Evolutionary conservation across 805 yeast genomes (phyloP), one percentile per base, ranked within the genome.

Genomic region (Dipodascus albidus): DNA sequence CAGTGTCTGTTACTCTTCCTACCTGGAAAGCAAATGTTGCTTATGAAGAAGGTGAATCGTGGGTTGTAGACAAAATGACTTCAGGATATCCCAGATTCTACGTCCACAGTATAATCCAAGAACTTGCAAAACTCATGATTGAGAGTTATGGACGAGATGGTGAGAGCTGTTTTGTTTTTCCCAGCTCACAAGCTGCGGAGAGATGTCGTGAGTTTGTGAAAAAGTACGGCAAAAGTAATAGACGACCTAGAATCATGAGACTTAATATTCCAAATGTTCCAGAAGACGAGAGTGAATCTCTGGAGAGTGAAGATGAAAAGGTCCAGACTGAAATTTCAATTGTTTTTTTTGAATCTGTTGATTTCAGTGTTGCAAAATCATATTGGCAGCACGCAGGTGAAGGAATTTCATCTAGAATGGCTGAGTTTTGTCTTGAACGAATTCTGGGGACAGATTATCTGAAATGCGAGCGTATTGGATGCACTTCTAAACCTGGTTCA

Each of bases 301-400:
- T 60, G 9, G 56, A 56, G 2, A 50, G 56, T 2, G 59, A 57
- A n/a, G 59, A 55, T 24, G 53, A 59, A 56, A 75, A 80, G 55
- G 71, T 81, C 23, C 90, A 83, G 60, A 79, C 89, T 14, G 78
- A 78, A 44, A 78, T 91, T 53, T 84, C 90, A 0, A 85, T 81
- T 20, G 87, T 89, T n/a, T 82, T 93, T 57, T 86, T 85, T 62
- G 87, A 87, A 1, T 67, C 72, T 1, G 71, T 73, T 2, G 81
- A 76, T 55, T 81, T 74, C 57, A 67, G 79, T 1, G 66, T 85
- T 2, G 90, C 93, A 42, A 89, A 87, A 64, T 81, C 81, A 61
- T 93, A 87, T 70, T 93, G 99, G 99, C 97, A 91, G 67, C 96
- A 90, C 63, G 74, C 96, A 0, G 99, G 99, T 23, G 97, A 91